Evolutionary conservation across 2,329 filamentous ascomycete species (phyloP).

Genomic region (Nemania serpens): DNA sequence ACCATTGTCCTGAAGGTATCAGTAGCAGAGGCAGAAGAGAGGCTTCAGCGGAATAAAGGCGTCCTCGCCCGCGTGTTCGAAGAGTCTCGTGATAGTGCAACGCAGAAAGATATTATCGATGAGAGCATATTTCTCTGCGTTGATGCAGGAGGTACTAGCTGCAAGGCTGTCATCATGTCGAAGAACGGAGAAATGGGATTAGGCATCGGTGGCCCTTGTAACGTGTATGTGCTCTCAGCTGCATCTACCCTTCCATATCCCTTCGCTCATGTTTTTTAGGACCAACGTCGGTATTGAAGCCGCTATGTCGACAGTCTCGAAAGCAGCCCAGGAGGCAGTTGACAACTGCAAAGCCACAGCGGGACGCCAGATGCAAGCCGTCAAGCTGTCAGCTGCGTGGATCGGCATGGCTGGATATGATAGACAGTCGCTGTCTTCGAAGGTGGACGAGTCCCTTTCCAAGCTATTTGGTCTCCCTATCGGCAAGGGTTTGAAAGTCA

Average conservation of each 20-base stretch:
- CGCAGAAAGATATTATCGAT: not conserved
- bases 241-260: not conserved
- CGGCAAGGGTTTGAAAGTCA: constrained; percentile 7
- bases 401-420: constrained; percentile 22
- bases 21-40: constrained; percentile 15
- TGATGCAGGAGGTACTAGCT: constrained; percentile 24
- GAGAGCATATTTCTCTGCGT: constrained; percentile 15
- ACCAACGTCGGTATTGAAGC: constrained; percentile 7
- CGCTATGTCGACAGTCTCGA: constrained; percentile 13
- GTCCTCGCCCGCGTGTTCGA: constrained; percentile 16
- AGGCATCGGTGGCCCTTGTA: constrained; percentile 17
- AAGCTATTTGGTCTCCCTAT: constrained; percentile 7
- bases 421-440: constrained; percentile 7
- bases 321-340: constrained; percentile 11
- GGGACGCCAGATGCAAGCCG: not conserved
- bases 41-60: constrained; percentile 11
- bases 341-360: constrained; percentile 4
- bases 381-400: constrained; percentile 19
- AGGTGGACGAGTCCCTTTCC: not conserved
- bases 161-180: constrained; percentile 21
- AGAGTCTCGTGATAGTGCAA: constrained; percentile 5
- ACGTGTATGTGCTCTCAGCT: constrained; percentile 11
- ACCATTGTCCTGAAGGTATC: constrained; percentile 6
- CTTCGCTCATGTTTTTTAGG: constrained; percentile 7
- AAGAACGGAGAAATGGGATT: constrained; percentile 18